Evolutionary conservation across 768 basidiomycete species (phyloP).

Genomic region (Psilocybe cyanescens): DNA sequence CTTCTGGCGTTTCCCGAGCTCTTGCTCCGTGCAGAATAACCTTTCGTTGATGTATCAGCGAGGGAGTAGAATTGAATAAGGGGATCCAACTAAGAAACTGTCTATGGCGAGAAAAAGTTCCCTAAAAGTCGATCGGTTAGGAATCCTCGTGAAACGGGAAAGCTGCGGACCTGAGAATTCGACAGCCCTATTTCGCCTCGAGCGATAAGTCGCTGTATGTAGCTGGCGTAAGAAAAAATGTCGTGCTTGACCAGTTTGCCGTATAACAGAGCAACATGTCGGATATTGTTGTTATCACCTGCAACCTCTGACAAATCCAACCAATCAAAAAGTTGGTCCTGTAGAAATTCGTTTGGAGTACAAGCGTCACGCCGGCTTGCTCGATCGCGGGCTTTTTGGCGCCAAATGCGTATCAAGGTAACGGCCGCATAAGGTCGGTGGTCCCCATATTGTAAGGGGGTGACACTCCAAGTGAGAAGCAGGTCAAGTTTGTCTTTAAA

Average conservation of each 20-base stretch:
- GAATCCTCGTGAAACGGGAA: not conserved
- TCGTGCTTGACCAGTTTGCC: constrained; percentile 73
- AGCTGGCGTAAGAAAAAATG: constrained; percentile 74
- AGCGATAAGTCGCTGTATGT: constrained; percentile 82
- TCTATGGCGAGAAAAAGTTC: constrained; percentile 62
- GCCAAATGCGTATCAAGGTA: constrained; percentile 67
- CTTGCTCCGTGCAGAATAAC: constrained; percentile 71
- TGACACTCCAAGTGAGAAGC: constrained; percentile 81
- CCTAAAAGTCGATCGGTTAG: constrained; percentile 31
- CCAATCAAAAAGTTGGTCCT: constrained; percentile 84
- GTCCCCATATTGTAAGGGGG: constrained; percentile 80
- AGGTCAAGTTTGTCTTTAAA: constrained; percentile 76
- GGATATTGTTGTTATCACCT: constrained; percentile 56
- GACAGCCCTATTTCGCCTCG: constrained; percentile 71
- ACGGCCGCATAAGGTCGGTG: constrained; percentile 79
- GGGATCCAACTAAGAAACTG: constrained; percentile 76
- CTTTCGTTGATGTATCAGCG: constrained; percentile 70
- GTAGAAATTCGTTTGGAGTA: constrained; percentile 65
- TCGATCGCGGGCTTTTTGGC: constrained; percentile 61
- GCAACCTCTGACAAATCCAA: constrained; percentile 69
- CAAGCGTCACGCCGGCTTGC: constrained; percentile 65
- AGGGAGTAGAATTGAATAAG: constrained; percentile 58
- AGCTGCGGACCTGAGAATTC: constrained; percentile 48
- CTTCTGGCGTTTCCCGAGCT: constrained; percentile 72
- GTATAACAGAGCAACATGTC: constrained; percentile 67